phyloP scores from a whole-genome alignment of 1,284 basidiomycete species.

The Coniferiporia sulphurascens region DNA sequence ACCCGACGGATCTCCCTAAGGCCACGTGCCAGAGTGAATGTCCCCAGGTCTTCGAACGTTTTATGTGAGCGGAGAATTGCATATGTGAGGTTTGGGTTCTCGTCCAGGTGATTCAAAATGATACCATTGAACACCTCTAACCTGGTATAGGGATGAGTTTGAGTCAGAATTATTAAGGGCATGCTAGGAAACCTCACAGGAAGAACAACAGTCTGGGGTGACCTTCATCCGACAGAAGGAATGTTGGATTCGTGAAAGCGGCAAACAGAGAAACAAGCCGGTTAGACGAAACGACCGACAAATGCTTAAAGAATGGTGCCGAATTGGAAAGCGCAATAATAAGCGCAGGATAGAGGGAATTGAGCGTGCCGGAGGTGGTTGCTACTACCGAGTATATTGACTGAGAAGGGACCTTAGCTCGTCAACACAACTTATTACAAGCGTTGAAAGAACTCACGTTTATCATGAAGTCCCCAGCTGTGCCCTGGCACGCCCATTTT shows the following conservation, averaged over 20 bases:
- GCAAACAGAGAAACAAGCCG: slow-evolving; percentile 83
- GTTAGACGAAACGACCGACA: slow-evolving; percentile 78
- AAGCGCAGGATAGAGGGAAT: slow-evolving; percentile 85
- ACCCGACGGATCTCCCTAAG: slow-evolving; percentile 79
- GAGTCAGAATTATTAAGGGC: not conserved
- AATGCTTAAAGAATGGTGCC: slow-evolving; percentile 79
- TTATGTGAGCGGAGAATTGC: slow-evolving; percentile 79
- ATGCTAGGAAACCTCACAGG: slow-evolving; percentile 45
- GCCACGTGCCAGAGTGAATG: slow-evolving; percentile 79
- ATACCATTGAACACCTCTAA: slow-evolving; percentile 89
- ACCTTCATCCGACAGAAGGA: slow-evolving; percentile 89
- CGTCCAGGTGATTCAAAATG: slow-evolving; percentile 61
- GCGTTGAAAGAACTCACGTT: slow-evolving; percentile 49
- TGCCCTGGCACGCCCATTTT: slow-evolving; percentile 73
- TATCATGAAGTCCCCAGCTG: slow-evolving; percentile 80
- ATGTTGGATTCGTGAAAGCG: slow-evolving; percentile 84
- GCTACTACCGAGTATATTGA: slow-evolving; percentile 86
- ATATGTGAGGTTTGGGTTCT: slow-evolving; percentile 88
- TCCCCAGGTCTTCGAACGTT: slow-evolving; percentile 82
- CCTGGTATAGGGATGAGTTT: slow-evolving; percentile 36
- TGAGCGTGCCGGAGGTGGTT: slow-evolving; percentile 77
- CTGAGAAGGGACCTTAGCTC: slow-evolving; percentile 35
- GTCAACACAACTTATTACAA: not conserved
- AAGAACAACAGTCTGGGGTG: slow-evolving; percentile 91
- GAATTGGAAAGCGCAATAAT: slow-evolving; percentile 87